A percentile compares a stretch with the other conserved stretches of the same genome.
Evolutionary conservation across 2,329 filamentous ascomycete genomes (phyloP).

Genomic region (Alternaria solani): DNA sequence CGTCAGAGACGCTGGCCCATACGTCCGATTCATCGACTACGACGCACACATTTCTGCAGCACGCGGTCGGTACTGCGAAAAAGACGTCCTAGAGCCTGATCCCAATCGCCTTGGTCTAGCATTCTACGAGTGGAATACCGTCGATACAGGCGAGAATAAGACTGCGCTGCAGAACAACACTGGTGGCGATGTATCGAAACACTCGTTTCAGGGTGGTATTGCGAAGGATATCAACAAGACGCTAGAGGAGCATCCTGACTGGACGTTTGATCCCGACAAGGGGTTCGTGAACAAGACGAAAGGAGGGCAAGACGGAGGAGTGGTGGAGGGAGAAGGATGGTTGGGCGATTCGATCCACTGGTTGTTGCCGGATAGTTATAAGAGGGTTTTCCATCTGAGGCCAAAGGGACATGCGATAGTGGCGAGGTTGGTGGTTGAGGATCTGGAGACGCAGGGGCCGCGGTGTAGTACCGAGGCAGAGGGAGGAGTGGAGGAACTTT

Average conservation of each 20-base stretch:
- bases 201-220: conserved; percentile 37
- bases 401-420: conserved; percentile 36
- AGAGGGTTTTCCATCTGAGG: conserved; percentile 40
- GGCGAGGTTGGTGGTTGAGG: conserved; percentile 9
- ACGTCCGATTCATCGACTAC: background rate
- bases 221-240: conserved; percentile 35
- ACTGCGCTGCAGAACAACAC: conserved; percentile 27
- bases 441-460: background rate
- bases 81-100: background rate
- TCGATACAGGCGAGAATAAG: conserved; percentile 35
- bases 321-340: background rate
- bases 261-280: conserved; percentile 34
- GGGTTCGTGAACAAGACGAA: conserved; percentile 34
- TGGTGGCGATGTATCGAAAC: conserved; percentile 13
- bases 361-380: conserved; percentile 43
- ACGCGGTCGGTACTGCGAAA: conserved; percentile 1
- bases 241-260: conserved; percentile 36
- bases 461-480: background rate
- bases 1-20: background rate
- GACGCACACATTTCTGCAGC: background rate
- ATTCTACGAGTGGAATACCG: conserved; percentile 46
- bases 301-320: background rate
- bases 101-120: conserved; percentile 35
- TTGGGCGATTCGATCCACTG: conserved; percentile 33
- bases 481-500: background rate